Base-by-base conservation (phyloP, 352 stramenopile species). In the Phytopythium cucurbitacearum region DNA sequence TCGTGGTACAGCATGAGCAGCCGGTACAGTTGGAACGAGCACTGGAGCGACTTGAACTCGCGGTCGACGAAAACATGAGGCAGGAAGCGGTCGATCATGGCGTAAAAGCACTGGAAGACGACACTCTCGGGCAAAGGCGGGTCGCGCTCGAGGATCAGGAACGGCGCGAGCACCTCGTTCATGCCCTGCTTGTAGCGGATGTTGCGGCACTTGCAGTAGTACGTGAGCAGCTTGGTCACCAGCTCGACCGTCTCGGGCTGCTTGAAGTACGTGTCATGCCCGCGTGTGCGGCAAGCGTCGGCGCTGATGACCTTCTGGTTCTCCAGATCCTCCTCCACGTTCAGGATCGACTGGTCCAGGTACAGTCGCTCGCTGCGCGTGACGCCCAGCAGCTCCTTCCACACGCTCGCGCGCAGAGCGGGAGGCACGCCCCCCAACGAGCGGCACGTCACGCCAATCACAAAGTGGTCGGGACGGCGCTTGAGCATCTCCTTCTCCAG, bases 101-200 rank as follows among this genome's bases (percentile, higher is more conserved):
- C 87, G 60, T 94, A 93, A 51, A 95, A 96, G 45, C 84, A 83
- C 66, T 95, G 82, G 60, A 89, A 95, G 9, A 96, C 71, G 40
- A 85, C 72, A 1, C 79, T 65, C 10, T 92, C 82, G 0, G 83
- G 58, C 58, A 91, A 51, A 13, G 66, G 59, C 10, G 62, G 59
- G 12, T 49, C 53, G n/a, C 66, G 56, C 34, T 76, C 62, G 34
- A 96, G 73, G 48, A 96, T 69, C 28, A 98, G 53, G 55, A 98
- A 97, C 1, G 91, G 91, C 12, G 91, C 91, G 4, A 98, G 67
- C 44, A 97, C 87, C 63, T 98, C 91, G 64, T 98, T 97, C 89
- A 98, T 95, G 12, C 91, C 91, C 68, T 98, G 90, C 51, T 97
- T 97, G 84, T 98, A 98, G 16, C 71, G 64, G 48, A 97, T 80